phyloP scores from a whole-genome alignment of 2,329 filamentous ascomycete genomes.

The Clonostachys sp. region DNA sequence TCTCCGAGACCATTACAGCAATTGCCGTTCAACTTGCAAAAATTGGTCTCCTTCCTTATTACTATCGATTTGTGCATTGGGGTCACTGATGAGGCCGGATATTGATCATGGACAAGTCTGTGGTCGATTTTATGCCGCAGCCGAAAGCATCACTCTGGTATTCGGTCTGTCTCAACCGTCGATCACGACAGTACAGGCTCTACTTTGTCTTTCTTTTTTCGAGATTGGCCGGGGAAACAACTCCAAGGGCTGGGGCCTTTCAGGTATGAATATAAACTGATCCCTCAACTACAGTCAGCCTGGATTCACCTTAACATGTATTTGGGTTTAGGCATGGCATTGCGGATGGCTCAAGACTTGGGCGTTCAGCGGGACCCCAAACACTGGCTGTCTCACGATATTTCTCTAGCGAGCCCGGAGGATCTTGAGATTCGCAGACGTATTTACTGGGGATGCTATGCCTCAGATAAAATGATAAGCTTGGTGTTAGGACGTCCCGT shows the following conservation, averaged over 20 bases:
- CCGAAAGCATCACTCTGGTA: slow-evolving; percentile 16
- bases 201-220: slow-evolving; percentile 18
- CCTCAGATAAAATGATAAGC: slow-evolving; percentile 16
- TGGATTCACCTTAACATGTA: too few species aligned
- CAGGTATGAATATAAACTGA: slow-evolving; percentile 7
- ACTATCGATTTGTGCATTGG: slow-evolving; percentile 14
- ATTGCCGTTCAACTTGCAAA: slow-evolving; percentile 6
- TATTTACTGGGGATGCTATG: slow-evolving; percentile 21
- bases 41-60: slow-evolving; percentile 18
- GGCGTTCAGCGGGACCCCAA: slow-evolving; percentile 17
- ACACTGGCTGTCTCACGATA: slow-evolving; percentile 11
- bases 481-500: slow-evolving; percentile 8
- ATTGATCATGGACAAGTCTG: slow-evolving; percentile 3
- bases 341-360: slow-evolving; percentile 19
- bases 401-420: slow-evolving; percentile 9
- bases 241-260: slow-evolving; percentile 18
- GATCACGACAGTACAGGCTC: slow-evolving; percentile 14
- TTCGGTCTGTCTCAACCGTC: slow-evolving; percentile 11
- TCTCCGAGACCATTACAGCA: slow-evolving; percentile 14
- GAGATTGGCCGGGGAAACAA: slow-evolving; percentile 16
- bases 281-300: too few species aligned
- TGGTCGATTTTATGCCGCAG: slow-evolving; percentile 11
- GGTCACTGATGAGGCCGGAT: slow-evolving; percentile 6
- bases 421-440: slow-evolving; percentile 17
- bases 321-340: slow-evolving; percentile 15